These are phyloP conservation scores for Ramalina intermedia DNA, from an alignment of 495 filamentous ascomycete genomes.

Conservation along the genomic window DNA sequence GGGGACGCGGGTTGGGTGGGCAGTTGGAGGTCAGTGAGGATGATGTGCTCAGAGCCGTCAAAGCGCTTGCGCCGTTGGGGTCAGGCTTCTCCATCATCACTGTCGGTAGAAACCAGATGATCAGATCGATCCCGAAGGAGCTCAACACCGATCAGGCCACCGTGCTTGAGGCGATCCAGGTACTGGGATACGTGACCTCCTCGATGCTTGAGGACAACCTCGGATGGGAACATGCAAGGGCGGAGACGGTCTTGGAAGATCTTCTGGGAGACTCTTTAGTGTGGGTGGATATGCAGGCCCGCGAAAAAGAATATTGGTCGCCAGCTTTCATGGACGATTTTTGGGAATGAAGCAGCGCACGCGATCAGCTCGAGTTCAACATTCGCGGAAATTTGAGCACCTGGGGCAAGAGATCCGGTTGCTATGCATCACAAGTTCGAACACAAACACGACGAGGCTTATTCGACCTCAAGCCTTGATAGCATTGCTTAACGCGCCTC, in stretches of 20 bases:
- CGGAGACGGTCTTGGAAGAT: constrained; percentile 81
- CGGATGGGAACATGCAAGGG: constrained; percentile 68
- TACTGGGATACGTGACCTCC: constrained; percentile 77
- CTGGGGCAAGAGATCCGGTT: neutral
- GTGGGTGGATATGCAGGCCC: constrained; percentile 80
- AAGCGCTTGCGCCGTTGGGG: constrained; percentile 74
- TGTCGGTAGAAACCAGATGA: constrained; percentile 73
- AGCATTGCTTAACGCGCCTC: constrained; percentile 46
- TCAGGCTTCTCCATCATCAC: constrained; percentile 70
- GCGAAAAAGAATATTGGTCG: constrained; percentile 92
- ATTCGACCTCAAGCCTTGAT: constrained; percentile 39
- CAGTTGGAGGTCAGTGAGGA: constrained; percentile 66
- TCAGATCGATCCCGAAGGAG: constrained; percentile 89
- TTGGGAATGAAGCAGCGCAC: constrained; percentile 8
- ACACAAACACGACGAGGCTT: constrained; percentile 5
- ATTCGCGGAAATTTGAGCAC: neutral
- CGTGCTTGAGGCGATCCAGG: constrained; percentile 73
- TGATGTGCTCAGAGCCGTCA: constrained; percentile 81
- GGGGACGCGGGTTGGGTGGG: constrained; percentile 57
- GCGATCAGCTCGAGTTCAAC: neutral
- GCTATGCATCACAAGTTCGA: neutral
- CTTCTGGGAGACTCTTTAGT: constrained; percentile 81
- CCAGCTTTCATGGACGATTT: constrained; percentile 30
- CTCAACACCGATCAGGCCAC: constrained; percentile 87
- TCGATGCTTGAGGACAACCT: constrained; percentile 90